phyloP scores from a whole-genome alignment of 2,329 filamentous ascomycete species.

The Trichoderma simmonsii region DNA sequence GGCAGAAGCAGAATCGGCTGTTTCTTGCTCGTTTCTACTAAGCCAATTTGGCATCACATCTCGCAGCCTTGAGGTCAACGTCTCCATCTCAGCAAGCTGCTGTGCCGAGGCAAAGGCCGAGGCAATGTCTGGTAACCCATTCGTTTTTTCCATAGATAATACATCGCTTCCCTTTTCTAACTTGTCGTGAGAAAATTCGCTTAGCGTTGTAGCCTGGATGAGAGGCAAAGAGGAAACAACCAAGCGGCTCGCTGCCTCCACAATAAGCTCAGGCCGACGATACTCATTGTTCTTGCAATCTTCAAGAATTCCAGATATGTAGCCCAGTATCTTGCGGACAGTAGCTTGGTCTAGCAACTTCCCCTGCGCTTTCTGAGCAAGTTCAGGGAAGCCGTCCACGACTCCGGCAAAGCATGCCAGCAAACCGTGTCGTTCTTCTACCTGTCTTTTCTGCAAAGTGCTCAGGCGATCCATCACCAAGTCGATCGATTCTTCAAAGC shows the following conservation, averaged over 20 bases:
- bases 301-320: constrained; percentile 37
- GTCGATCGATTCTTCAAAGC: constrained; percentile 37
- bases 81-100: constrained; percentile 17
- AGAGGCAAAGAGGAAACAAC: constrained; percentile 51
- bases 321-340: constrained; percentile 31
- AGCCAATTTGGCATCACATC: constrained; percentile 46
- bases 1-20: constrained; percentile 47
- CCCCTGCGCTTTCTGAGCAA: constrained; percentile 23
- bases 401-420: constrained; percentile 60
- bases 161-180: constrained; percentile 26
- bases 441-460: constrained; percentile 51
- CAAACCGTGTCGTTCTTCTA: constrained; percentile 68
- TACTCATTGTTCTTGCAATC: constrained; percentile 43
- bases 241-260: constrained; percentile 59
- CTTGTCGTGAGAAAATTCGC: background rate
- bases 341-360: background rate
- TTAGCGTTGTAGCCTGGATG: constrained; percentile 38
- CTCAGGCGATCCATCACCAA: constrained; percentile 45
- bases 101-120: constrained; percentile 21
- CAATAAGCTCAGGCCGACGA: constrained; percentile 62
- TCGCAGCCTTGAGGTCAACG: constrained; percentile 28
- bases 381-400: constrained; percentile 44
- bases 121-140: constrained; percentile 25
- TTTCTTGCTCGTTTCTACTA: constrained; percentile 48
- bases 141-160: constrained; percentile 24